A percentile compares a stretch with the other conserved stretches of the same genome.
phyloP scores from a whole-genome alignment of 2,329 filamentous ascomycete genomes.

The Chalaropsis ovoidea region DNA sequence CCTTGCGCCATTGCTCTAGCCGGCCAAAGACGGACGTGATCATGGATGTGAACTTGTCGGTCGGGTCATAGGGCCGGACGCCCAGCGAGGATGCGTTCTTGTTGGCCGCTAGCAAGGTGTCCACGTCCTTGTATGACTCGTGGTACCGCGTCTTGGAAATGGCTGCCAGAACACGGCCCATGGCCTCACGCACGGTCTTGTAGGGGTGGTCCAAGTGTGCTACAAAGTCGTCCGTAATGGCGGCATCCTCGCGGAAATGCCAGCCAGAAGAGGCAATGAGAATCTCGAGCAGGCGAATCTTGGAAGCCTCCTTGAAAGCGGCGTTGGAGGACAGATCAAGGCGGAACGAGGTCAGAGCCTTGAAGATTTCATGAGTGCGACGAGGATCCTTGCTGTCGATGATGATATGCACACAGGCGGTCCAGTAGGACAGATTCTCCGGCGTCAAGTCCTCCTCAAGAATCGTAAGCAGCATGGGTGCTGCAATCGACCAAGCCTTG shows the following conservation, averaged over 20 bases:
- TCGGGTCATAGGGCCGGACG: constrained; percentile 69
- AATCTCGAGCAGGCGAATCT: constrained; percentile 83
- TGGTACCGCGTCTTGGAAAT: constrained; percentile 90
- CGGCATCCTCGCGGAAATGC: constrained; percentile 88
- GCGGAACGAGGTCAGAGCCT: constrained; percentile 72
- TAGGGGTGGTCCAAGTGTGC: constrained; percentile 92
- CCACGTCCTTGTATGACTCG: constrained; percentile 79
- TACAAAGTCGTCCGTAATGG: constrained; percentile 81
- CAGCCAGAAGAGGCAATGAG: constrained; percentile 80
- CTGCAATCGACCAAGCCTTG: constrained; percentile 77
- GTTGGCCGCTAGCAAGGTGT: constrained; percentile 65
- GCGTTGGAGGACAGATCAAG: constrained; percentile 92
- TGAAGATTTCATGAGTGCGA: constrained; percentile 73
- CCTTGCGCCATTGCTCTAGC: constrained; percentile 77
- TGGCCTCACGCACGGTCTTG: constrained; percentile 90
- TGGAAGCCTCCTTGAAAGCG: constrained; percentile 96
- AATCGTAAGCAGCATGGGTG: constrained; percentile 75
- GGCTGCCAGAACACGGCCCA: constrained; percentile 76
- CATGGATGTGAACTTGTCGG: constrained; percentile 59
- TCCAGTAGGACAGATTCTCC: constrained; percentile 91
- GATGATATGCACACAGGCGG: constrained; percentile 81
- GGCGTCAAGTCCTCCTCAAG: constrained; percentile 89
- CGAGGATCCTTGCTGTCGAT: constrained; percentile 84
- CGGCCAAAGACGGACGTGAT: constrained; percentile 66
- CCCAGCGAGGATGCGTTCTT: constrained; percentile 73